Evolutionary conservation across 1,139 yeast species (phyloP), one percentile per base, ranked within the genome.

Genomic region (Taphrina wiesneri): DNA sequence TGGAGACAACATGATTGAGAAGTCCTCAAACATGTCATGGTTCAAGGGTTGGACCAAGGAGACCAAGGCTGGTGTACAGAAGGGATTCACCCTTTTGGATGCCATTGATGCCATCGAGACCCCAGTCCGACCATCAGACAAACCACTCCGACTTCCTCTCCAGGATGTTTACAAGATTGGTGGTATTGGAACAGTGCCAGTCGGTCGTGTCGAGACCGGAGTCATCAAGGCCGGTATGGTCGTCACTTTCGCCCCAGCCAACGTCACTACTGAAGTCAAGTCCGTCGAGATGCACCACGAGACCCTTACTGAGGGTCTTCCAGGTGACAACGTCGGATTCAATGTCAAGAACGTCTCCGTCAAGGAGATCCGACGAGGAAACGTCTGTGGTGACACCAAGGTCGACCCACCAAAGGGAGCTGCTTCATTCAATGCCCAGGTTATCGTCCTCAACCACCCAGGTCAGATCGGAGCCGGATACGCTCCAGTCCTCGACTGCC

Each of bases 321-420:
- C 95, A 84, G 95, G 95, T 87, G 95, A 88, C 90, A 88, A 88
- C 80, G 95, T 88, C 78, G 95, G 96, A 79, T 88, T 88, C 93
- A 88, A 88, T 87, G 92, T 88, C 80, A 88, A 88, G 91, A 88
- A 88, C 84, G 95, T 88, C 78, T 88, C 95, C 81, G 93, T 88
- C 75, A 88, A 88, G 88, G 96, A 88, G 79, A 88, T 88, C 79
- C 88, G 93, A 83, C 89, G 95, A 86, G 96, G 96, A 85, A 88
- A 88, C 90, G 96, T 88, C 76, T 84, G 89, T 82, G 95, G 95
- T 87, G 95, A 88, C 88, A 85, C 93, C 82, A 88, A 88, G 89
- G 86, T 87, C 86, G 96, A 88, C 79, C 95, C 96, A 80, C 95
- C 96, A 78, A 81, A 82, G 84, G 95, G 85, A 77, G 80, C 86